phyloP scores from a whole-genome alignment of 2,329 filamentous ascomycete genomes.

The Cladosporium sp. region DNA sequence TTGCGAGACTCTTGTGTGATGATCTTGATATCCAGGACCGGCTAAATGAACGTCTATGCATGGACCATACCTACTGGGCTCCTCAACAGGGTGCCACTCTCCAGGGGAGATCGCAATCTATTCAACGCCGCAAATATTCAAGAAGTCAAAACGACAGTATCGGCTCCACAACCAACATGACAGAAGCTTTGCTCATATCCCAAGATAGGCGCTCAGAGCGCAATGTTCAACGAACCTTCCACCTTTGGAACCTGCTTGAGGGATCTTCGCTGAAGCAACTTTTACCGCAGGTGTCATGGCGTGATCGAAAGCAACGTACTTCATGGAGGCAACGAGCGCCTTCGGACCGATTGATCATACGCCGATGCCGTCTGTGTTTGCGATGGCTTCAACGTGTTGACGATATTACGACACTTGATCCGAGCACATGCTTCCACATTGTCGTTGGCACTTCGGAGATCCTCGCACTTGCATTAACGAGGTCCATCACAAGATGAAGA shows the following conservation, averaged over 20 bases:
- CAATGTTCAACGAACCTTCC: neutral
- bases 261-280: neutral
- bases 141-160: neutral
- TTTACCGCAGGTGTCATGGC: neutral
- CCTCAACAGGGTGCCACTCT: neutral
- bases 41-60: neutral
- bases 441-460: too few species aligned
- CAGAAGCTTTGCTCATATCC: neutral
- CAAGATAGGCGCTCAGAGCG: neutral
- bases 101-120: neutral
- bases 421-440: too few species aligned
- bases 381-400: neutral
- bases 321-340: neutral
- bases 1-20: neutral
- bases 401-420: neutral
- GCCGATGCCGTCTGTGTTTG: neutral
- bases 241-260: neutral
- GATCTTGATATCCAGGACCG: neutral
- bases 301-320: neutral
- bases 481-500: too few species aligned
- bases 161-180: neutral
- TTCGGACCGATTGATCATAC: neutral
- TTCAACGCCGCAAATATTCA: neutral
- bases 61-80: neutral
- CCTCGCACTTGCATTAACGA: too few species aligned